Evolutionary conservation across 2,329 filamentous ascomycete species (phyloP).

Genomic region (Epichloe aotearoae): DNA sequence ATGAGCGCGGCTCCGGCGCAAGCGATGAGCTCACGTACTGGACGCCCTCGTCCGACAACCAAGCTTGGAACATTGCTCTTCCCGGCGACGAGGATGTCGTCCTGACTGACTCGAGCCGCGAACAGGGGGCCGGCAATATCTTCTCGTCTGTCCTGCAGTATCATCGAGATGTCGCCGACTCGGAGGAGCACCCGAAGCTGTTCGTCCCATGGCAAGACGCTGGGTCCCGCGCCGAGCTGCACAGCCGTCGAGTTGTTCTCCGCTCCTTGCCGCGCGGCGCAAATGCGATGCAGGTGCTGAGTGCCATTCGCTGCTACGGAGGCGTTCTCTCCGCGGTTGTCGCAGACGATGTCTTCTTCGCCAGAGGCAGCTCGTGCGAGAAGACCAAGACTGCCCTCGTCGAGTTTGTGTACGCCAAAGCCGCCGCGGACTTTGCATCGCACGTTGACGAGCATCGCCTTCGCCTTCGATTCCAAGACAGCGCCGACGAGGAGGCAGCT

Average conservation of each 20-base stretch:
- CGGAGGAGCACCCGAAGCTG: background rate
- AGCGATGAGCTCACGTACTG: background rate
- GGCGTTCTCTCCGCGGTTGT: conserved; percentile 7
- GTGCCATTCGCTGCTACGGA: conserved; percentile 8
- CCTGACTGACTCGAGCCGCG: background rate
- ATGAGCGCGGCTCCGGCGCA: background rate
- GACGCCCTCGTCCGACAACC: background rate
- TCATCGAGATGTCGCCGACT: conserved; percentile 1
- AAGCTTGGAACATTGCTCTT: background rate
- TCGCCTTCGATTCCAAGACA: background rate
- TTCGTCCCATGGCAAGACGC: background rate
- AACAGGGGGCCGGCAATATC: too few species aligned
- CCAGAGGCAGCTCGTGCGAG: background rate
- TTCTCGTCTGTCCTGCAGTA: background rate
- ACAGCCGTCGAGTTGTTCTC: conserved; percentile 13
- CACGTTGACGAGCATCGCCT: background rate
- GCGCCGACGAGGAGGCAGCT: background rate
- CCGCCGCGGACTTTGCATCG: background rate
- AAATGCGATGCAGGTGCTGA: conserved; percentile 8
- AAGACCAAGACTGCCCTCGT: conserved; percentile 8
- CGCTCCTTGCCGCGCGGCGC: conserved; percentile 9
- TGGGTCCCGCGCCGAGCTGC: background rate
- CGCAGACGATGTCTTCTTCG: background rate
- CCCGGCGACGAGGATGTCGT: background rate
- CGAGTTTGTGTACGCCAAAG: conserved; percentile 9